Percentiles rank a stretch among this genome's conserved stretches.
These are phyloP conservation scores for Sophora flavescens DNA, from an alignment of 306 rosid genomes.

Conservation along the genomic window DNA sequence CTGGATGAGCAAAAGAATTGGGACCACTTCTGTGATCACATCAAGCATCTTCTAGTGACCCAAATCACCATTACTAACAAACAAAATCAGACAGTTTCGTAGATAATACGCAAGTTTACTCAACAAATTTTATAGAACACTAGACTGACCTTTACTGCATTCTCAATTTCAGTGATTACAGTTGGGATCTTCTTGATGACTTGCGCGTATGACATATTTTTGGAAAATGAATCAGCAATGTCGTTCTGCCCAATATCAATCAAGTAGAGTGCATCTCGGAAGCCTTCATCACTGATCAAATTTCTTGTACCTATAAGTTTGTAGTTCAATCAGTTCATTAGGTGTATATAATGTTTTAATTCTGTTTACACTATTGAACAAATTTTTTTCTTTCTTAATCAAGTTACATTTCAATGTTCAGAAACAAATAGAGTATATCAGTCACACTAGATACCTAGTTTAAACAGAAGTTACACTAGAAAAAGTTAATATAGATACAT, in stretches of 20 bases:
- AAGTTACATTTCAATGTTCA: slow-evolving; percentile 10
- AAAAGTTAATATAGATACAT: neutral
- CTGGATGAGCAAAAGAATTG: slow-evolving; percentile 4
- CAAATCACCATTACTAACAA: slow-evolving; percentile 4
- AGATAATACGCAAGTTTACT: neutral
- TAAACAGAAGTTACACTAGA: neutral
- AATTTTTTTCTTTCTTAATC: neutral
- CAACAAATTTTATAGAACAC: neutral
- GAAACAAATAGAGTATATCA: slow-evolving; percentile 14
- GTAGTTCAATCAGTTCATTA: slow-evolving; percentile 27
- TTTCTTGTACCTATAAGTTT: slow-evolving; percentile 57
- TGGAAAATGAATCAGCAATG: slow-evolving; percentile 76
- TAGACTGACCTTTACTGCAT: slow-evolving; percentile 67
- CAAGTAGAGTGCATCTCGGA: slow-evolving; percentile 80
- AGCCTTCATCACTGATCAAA: slow-evolving; percentile 62
- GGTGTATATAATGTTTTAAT: neutral
- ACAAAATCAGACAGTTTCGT: neutral
- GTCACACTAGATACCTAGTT: slow-evolving; percentile 2
- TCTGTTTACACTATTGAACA: neutral
- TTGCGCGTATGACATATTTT: slow-evolving; percentile 62
- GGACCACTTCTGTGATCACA: neutral
- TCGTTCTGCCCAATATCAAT: slow-evolving; percentile 97
- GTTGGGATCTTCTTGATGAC: slow-evolving; percentile 71
- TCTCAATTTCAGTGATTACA: slow-evolving; percentile 66
- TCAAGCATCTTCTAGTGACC: neutral